Conservation (phyloP, 495 filamentous ascomycete species). For the Penicillium odoratum region DNA sequence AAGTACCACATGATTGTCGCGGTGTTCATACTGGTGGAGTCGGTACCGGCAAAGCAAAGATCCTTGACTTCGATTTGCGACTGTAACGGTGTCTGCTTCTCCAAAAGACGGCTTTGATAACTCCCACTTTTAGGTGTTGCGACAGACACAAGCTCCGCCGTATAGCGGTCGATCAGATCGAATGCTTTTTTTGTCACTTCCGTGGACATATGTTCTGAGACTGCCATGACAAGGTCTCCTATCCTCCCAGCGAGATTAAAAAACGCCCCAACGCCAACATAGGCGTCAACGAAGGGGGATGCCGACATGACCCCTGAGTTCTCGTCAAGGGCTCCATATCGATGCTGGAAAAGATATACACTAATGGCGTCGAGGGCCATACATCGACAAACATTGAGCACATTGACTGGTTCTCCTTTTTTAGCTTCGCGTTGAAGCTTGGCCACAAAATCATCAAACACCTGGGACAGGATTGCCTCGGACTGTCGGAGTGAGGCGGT, state of each 20-base stretch:
- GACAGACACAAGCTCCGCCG: slow-evolving; percentile 30
- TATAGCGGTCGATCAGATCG: slow-evolving; percentile 39
- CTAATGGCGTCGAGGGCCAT: slow-evolving; percentile 49
- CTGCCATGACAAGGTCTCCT: slow-evolving; percentile 37
- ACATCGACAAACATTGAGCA: slow-evolving; percentile 42
- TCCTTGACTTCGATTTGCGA: slow-evolving; percentile 46
- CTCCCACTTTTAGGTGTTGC: slow-evolving; percentile 29
- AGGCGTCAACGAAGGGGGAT: slow-evolving; percentile 42
- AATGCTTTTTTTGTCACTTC: slow-evolving; percentile 30
- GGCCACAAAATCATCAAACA: slow-evolving; percentile 40
- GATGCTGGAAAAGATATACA: slow-evolving; percentile 45
- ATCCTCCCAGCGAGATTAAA: slow-evolving; percentile 39
- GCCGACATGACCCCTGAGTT: slow-evolving; percentile 30
- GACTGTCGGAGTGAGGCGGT: slow-evolving; percentile 37
- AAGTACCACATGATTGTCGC: slow-evolving; percentile 45
- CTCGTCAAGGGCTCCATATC: slow-evolving; percentile 43
- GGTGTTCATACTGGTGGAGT: slow-evolving; percentile 48
- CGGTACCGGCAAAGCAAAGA: slow-evolving; percentile 39
- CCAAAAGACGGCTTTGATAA: slow-evolving; percentile 50
- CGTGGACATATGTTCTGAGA: slow-evolving; percentile 28
- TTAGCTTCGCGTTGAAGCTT: slow-evolving; percentile 30
- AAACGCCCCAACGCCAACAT: slow-evolving; percentile 51
- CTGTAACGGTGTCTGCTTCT: slow-evolving; percentile 39
- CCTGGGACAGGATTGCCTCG: slow-evolving; percentile 26
- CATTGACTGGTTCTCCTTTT: slow-evolving; percentile 36